Evolutionary conservation across 352 stramenopile genomes (phyloP), one percentile per base, ranked within the genome.

Genomic region (Phytophthora fragariae): DNA sequence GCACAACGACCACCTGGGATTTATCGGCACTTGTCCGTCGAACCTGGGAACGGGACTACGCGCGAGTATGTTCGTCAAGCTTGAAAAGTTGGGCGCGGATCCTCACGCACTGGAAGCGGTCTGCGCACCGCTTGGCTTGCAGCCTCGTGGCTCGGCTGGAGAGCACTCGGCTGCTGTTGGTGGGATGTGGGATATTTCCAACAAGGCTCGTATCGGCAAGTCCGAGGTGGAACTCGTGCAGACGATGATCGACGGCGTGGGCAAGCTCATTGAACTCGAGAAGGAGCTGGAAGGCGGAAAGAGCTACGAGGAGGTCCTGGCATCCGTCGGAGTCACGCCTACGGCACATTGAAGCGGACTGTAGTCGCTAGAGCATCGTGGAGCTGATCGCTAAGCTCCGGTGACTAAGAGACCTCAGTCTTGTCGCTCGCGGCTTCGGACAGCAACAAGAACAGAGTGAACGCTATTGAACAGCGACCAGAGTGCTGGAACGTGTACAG

Each of bases 171-270:
- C 88, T 15, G 82, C 88, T 19, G 70, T 86, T 3, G 92, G 89
- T 21, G 92, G 94, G 44, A 93, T 98, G 60, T 98, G 94, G 79
- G 96, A 98, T 62, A 89, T 99, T 66, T 98, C 93, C 7, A 99
- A 98, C 86, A 95, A 97, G 64, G 92, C 97, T 54, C 83, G 94
- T 53, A 92, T 99, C 62, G 96, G 96, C 10, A 97, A 97, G 65
- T 98, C 90, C 46, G 96, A 99, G 73, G 93, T 98, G 4, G 88
- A 98, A 73, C 84, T 98, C 24, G 96, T 99, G 62, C 96, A 98
- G 84, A 92, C 95, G 27, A 98, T 99, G 94, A 98, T 99, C 60
- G 91, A 98, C 70, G 96, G 96, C 29, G 90, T 98, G 2, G 83
- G 89, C 2, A 90, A 92, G 65, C 82, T 99, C 66, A 98, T 99